Percentiles rank a stretch among this genome's conserved stretches.
phyloP scores from a whole-genome alignment of 306 rosid genomes.

The Sechiopsis laciniata region DNA sequence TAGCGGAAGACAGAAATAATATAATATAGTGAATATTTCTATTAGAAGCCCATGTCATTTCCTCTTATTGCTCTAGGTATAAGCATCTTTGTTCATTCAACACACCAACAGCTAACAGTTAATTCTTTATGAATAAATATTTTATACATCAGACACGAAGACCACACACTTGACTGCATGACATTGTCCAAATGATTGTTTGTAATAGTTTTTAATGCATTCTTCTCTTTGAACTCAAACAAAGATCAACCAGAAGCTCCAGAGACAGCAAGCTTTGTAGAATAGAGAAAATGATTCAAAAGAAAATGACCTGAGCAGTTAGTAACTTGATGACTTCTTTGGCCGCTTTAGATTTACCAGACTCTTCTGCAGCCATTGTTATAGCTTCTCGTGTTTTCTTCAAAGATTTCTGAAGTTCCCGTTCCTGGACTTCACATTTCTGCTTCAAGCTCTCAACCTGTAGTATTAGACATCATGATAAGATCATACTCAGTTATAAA shows the following conservation, averaged over 20 bases:
- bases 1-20: neutral
- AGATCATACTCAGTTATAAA: constrained; percentile 9
- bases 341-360: constrained; percentile 73
- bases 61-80: constrained; percentile 5
- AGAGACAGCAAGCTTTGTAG: constrained; percentile 23
- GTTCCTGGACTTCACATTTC: constrained; percentile 76
- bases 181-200: neutral
- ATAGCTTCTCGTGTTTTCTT: constrained; percentile 79
- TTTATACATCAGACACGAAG: neutral
- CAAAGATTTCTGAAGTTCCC: constrained; percentile 67
- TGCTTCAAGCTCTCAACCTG: constrained; percentile 80
- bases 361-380: constrained; percentile 74
- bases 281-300: constrained; percentile 20
- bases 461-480: constrained; percentile 20
- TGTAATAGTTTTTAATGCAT: neutral
- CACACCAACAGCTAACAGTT: constrained; percentile 4
- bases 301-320: constrained; percentile 68
- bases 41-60: constrained; percentile 13
- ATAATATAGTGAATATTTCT: neutral
- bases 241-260: constrained; percentile 18
- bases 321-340: constrained; percentile 94
- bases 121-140: neutral
- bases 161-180: neutral
- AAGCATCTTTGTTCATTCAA: neutral
- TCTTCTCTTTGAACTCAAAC: neutral